Conservation (phyloP, 2,329 filamentous ascomycete genomes). For the Trichoderma endophyticum region DNA sequence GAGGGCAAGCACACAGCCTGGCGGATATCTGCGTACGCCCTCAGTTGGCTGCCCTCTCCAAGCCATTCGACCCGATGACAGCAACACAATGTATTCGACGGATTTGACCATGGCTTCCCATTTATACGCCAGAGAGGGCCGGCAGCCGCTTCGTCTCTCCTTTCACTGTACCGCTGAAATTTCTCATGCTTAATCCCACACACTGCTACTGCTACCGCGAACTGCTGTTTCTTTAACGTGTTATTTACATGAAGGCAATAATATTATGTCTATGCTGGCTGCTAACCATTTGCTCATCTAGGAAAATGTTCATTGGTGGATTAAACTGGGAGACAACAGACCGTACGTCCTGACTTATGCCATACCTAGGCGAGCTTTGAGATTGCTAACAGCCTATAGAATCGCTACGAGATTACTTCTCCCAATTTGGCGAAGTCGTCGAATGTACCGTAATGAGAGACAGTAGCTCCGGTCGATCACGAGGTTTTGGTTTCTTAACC, state of each 20-base stretch:
- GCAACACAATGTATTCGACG: background rate
- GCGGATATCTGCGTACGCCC: conserved; percentile 2
- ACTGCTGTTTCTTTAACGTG: background rate
- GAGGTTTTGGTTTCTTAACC: conserved; percentile 95
- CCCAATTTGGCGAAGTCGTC: conserved; percentile 93
- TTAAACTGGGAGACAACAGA: conserved; percentile 99
- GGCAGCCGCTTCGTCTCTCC: background rate
- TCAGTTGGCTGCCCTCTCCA: background rate
- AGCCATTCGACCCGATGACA: background rate
- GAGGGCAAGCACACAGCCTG: background rate
- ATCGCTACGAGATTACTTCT: conserved; percentile 94
- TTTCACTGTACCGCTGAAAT: background rate
- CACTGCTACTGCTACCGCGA: background rate
- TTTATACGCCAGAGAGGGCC: background rate
- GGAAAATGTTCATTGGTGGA: conserved; percentile 99
- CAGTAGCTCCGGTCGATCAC: conserved; percentile 85
- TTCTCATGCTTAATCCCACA: background rate
- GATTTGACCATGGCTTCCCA: background rate
- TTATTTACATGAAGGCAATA: background rate
- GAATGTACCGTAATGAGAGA: conserved; percentile 99
- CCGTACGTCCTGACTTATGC: conserved; percentile 58
- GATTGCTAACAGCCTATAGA: conserved; percentile 52
- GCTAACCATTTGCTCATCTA: conserved; percentile 39
- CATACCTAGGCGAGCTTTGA: conserved; percentile 12
- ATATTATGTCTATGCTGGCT: background rate